A percentile compares a stretch with the other conserved stretches of the same genome.
Conservation (phyloP, 2,329 filamentous ascomycete species). For the Cadophora malorum region DNA sequence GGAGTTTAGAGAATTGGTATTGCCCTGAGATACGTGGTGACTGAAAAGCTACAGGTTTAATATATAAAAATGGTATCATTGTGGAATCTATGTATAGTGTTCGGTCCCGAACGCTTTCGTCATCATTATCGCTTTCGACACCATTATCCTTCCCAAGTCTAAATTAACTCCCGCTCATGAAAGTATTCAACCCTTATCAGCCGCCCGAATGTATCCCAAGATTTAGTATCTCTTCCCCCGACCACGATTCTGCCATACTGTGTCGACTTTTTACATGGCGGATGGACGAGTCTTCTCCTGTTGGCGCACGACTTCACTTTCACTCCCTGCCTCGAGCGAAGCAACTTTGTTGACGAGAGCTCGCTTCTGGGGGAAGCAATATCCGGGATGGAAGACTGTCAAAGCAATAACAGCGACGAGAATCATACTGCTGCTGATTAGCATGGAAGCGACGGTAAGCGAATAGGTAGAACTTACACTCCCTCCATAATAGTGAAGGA, state of each 20-base stretch:
- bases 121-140: neutral
- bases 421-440: slow-evolving; percentile 48
- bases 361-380: slow-evolving; percentile 32
- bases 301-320: slow-evolving; percentile 4
- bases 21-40: neutral
- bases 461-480: slow-evolving; percentile 47
- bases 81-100: neutral
- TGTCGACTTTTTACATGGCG: neutral
- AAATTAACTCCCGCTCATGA: neutral
- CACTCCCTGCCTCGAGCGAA: slow-evolving; percentile 16
- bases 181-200: neutral
- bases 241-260: neutral
- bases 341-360: neutral
- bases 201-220: neutral
- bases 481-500: slow-evolving; percentile 65
- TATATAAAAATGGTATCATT: neutral
- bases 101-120: neutral
- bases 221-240: neutral
- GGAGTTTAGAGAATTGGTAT: neutral
- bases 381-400: slow-evolving; percentile 53
- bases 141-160: neutral
- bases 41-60: neutral
- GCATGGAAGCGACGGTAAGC: neutral
- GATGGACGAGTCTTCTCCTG: slow-evolving; percentile 9
- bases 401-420: slow-evolving; percentile 53